Evolutionary conservation across 2,329 filamentous ascomycete species (phyloP), one percentile per base, ranked within the genome.

Genomic region (Pseudovirgaria hyperparasitica): DNA sequence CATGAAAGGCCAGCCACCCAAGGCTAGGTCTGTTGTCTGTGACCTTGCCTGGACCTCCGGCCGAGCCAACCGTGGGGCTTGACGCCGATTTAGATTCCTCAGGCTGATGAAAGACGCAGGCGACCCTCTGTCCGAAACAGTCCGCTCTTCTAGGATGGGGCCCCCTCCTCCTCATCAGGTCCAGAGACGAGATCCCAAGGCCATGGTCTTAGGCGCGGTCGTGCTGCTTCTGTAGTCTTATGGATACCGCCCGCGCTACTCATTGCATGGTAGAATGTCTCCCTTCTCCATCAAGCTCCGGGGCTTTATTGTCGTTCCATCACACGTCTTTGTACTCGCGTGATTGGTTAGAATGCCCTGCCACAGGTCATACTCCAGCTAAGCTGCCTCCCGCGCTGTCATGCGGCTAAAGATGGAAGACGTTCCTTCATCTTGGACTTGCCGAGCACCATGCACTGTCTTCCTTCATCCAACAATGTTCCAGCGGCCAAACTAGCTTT

Each of bases 391-490:
- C 25, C 30, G 30, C 31, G 30, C 30, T 29, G 31, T 32, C 36
- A 42, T 35, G 45, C 45, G 46, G 47, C 44, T 50, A 50, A 47
- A 46, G 38, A 41, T 39, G 43, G 42, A 39, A 11, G 16, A 11
- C 13, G 26, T 22, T 5, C 14, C 16, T 15, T 13, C 20, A 20
- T 22, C 11, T 19, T 5, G 13, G 8, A 35, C 9, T 19, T 26
- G 26, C 26, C 19, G 26, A 21, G 11, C 32, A 32, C 42, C 23
- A 42, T 46, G 46, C 40, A 38, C 36, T 34, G 27, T 36, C 40
- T 33, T 39, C 35, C 38, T 36, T 41, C 34, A 39, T 45, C 40
- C 39, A 42, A 42, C 39, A 37, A 31, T 32, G 22, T 27, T 35
- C 25, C 29, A 23, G 32, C 35, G 35, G 36, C 30, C n/a, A n/a